Evolutionary conservation across 495 filamentous ascomycete genomes (phyloP).

Genomic region (Beverwykella pulmonaria): DNA sequence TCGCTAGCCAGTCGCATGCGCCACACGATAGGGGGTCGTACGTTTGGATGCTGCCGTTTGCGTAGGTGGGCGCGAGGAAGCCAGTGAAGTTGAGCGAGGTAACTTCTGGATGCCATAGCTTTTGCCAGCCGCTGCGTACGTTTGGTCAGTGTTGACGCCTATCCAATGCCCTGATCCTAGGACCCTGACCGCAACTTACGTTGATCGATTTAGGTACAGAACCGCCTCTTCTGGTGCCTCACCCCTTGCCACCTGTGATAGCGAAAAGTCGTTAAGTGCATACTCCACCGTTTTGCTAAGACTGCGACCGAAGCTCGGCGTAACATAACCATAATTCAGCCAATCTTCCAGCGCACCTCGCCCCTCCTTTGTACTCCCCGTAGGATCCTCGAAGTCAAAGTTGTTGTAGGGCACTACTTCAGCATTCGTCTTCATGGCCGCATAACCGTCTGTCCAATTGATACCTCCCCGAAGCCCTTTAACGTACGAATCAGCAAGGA

Average conservation of each 20-base stretch:
- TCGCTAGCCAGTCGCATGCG: constrained; percentile 35
- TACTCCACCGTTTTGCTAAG: constrained; percentile 42
- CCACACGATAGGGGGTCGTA: constrained; percentile 41
- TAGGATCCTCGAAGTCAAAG: constrained; percentile 32
- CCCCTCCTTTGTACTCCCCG: constrained; percentile 36
- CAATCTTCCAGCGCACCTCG: constrained; percentile 43
- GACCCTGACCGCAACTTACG: no score
- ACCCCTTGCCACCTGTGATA: constrained; percentile 39
- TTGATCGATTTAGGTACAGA: constrained; percentile 39
- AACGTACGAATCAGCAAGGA: constrained; percentile 47
- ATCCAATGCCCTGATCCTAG: no score
- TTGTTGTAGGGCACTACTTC: constrained; percentile 33
- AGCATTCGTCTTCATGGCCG: constrained; percentile 42
- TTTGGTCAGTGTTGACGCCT: no score
- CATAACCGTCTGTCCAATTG: constrained; percentile 43
- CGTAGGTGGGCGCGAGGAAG: constrained; percentile 37
- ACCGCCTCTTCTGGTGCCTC: constrained; percentile 29
- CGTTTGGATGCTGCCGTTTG: constrained; percentile 33
- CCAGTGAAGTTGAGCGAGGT: constrained; percentile 32
- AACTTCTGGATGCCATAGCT: constrained; percentile 62
- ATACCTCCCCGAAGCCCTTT: constrained; percentile 40
- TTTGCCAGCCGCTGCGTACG: constrained; percentile 62
- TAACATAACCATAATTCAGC: constrained; percentile 35
- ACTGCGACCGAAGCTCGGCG: constrained; percentile 26
- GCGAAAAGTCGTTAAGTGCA: constrained; percentile 42